phyloP scores from a whole-genome alignment of 495 filamentous ascomycete species.

The Pseudomonodictys pantanalensis region DNA sequence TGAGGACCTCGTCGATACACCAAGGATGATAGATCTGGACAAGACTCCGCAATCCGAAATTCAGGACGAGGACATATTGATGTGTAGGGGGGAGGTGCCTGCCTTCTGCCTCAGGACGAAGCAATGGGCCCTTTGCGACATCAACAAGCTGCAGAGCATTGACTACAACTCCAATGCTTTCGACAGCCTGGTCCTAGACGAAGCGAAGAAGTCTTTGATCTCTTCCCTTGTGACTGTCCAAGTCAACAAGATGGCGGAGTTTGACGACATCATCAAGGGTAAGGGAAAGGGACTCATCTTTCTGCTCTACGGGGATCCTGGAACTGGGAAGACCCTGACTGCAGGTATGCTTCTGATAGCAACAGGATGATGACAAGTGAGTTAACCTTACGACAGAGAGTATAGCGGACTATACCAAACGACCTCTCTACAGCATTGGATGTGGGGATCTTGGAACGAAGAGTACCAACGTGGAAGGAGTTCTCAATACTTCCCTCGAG shows the following conservation, averaged over 20 bases:
- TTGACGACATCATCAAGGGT: slow-evolving; percentile 11
- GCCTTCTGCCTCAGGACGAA: background rate
- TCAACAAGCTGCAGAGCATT: background rate
- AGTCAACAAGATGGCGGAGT: background rate
- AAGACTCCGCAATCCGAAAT: background rate
- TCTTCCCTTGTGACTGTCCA: background rate
- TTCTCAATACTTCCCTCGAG: background rate
- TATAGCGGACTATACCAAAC: slow-evolving; percentile 24
- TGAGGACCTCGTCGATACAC: background rate
- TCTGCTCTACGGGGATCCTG: slow-evolving; percentile 18
- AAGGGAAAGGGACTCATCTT: slow-evolving; percentile 22
- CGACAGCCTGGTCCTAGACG: background rate
- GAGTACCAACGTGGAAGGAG: background rate
- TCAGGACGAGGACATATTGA: background rate
- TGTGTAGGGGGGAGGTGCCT: background rate
- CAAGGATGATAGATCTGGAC: background rate
- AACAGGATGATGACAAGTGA: background rate
- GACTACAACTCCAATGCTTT: background rate
- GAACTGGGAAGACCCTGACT: slow-evolving; percentile 17
- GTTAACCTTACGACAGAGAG: background rate
- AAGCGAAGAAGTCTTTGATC: slow-evolving; percentile 3
- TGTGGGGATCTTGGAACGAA: slow-evolving; percentile 15
- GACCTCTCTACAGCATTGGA: slow-evolving; percentile 16
- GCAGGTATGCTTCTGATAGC: slow-evolving; percentile 16
- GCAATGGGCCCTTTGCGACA: background rate